These are phyloP conservation scores for Yamadazyma scolyti DNA, from an alignment of 805 yeast species.

Conservation along the genomic window DNA sequence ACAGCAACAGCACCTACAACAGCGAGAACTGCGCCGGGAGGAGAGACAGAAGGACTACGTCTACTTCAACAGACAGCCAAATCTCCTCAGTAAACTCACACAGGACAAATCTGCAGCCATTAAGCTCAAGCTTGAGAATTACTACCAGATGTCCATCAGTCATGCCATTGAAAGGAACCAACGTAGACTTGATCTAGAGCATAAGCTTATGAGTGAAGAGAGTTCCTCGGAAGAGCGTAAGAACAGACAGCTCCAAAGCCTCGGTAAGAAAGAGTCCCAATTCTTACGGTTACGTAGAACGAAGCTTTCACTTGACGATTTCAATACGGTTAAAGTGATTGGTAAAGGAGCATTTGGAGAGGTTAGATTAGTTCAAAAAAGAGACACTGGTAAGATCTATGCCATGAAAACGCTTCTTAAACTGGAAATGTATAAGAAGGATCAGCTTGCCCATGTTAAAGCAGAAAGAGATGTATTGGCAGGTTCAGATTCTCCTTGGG, in stretches of 20 bases:
- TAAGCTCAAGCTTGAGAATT: conserved; percentile 77
- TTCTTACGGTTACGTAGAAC: conserved; percentile 83
- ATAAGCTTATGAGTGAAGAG: conserved; percentile 61
- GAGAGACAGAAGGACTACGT: conserved; percentile 41
- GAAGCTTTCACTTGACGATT: conserved; percentile 75
- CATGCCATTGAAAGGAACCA: conserved; percentile 96
- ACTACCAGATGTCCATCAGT: conserved; percentile 77
- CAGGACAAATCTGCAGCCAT: conserved; percentile 85
- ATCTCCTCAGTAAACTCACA: conserved; percentile 62
- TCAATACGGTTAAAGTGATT: conserved; percentile 81
- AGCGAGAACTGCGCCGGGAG: conserved; percentile 2
- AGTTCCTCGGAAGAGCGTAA: conserved; percentile 78
- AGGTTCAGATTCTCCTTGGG: conserved; percentile 86
- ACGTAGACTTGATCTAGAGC: conserved; percentile 82
- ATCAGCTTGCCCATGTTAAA: conserved; percentile 91
- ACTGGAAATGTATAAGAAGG: conserved; percentile 91
- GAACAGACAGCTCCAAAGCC: conserved; percentile 71
- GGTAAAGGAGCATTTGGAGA: conserved; percentile 99
- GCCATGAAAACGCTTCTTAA: conserved; percentile 92
- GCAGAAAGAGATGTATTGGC: conserved; percentile 96
- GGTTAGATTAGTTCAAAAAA: conserved; percentile 89
- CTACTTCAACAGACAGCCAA: conserved; percentile 80
- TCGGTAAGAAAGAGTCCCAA: conserved; percentile 87
- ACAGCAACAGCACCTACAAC: conserved; percentile 1
- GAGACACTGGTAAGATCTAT: conserved; percentile 85